Base-by-base conservation (phyloP, 2,329 filamentous ascomycete species). In the Thermochaetoides dissita region DNA sequence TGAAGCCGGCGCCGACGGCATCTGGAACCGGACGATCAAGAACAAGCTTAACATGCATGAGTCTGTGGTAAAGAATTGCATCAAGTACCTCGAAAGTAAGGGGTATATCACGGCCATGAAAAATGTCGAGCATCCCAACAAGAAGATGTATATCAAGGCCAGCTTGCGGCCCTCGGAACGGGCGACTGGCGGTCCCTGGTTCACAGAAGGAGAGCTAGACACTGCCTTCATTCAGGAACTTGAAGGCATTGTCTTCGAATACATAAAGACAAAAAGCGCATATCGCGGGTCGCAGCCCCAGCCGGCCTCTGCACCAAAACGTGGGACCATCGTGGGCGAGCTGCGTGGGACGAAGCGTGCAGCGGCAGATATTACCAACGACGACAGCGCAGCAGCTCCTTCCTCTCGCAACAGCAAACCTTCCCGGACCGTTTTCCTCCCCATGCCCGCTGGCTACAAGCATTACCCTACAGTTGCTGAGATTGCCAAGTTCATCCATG, bases 81-180 rank as follows among this genome's bases (percentile, higher is more conserved):
- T 96, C 52, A 94, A 93, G 65, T 77, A 80, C 48, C 77, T 98
- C 47, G 84, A 93, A 60, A 66, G 71, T 34, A 88, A 86, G 59
- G 77, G 79, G 32, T 78, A 93, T 58, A 87, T 98, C 60, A 83
- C 84, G 55, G 78, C 80, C 44, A 87, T 96, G 64, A 91, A 89
- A 64, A 91, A 82, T 60, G 87, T 94, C 62, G 87, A 94, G 64
- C 81, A 84, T 57, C 85, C 86, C 29, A 84, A 81, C 51, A 83
- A 91, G 58, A 94, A 94, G 64, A 94, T 94, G 74, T 98, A 91
- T 69, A 94, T 98, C 72, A 80, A 94, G 56, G 77, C 81, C 41
- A 80, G 81, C 48, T 74, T 98, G 46, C 76, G 79, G 8, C 89
- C 91, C 0, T 85, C 81, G 41, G 88, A 95, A 48, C 83, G 91